Evolutionary conservation across 169 alveolate genomes (phyloP).

Genomic region (Eimeria maxima): DNA sequence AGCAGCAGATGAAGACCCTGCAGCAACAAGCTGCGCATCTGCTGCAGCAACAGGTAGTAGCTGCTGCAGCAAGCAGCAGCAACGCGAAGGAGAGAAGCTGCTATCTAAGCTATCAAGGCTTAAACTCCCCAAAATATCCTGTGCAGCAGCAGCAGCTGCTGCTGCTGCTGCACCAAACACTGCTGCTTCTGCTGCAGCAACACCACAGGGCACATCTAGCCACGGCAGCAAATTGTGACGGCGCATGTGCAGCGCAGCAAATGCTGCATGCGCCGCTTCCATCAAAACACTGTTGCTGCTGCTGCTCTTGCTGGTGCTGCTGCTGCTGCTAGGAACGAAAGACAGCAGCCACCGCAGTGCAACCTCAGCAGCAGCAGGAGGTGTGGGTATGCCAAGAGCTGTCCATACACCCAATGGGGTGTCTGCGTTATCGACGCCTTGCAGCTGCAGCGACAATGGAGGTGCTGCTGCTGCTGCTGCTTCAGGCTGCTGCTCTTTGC

Average conservation of each 20-base stretch:
- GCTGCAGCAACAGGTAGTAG: conserved; percentile 72
- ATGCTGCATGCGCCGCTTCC: conserved; percentile 68
- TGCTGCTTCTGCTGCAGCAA: conserved; percentile 70
- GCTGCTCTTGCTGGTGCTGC: conserved; percentile 73
- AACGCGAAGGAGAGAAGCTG: conserved; percentile 17
- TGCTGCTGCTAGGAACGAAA: conserved; percentile 43
- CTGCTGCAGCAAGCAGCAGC: conserved; percentile 38
- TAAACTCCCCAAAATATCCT: background rate
- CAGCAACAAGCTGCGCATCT: conserved; percentile 6
- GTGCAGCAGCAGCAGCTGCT: conserved; percentile 65
- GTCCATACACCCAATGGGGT: conserved; percentile 56
- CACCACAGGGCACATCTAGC: conserved; percentile 24
- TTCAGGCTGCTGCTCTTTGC: background rate
- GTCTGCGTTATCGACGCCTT: conserved; percentile 51
- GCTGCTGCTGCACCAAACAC: conserved; percentile 70
- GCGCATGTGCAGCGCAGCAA: conserved; percentile 44
- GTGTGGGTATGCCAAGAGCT: conserved; percentile 32
- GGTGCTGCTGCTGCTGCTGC: conserved; percentile 33
- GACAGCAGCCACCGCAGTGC: conserved; percentile 55
- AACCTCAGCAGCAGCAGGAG: conserved; percentile 42
- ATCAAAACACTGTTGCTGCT: conserved; percentile 16
- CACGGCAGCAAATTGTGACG: conserved; percentile 58
- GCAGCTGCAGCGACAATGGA: conserved; percentile 72
- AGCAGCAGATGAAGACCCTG: background rate
- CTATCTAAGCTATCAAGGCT: background rate